These are phyloP conservation scores for Suillus lakei DNA, from an alignment of 768 basidiomycete species.

Conservation along the genomic window DNA sequence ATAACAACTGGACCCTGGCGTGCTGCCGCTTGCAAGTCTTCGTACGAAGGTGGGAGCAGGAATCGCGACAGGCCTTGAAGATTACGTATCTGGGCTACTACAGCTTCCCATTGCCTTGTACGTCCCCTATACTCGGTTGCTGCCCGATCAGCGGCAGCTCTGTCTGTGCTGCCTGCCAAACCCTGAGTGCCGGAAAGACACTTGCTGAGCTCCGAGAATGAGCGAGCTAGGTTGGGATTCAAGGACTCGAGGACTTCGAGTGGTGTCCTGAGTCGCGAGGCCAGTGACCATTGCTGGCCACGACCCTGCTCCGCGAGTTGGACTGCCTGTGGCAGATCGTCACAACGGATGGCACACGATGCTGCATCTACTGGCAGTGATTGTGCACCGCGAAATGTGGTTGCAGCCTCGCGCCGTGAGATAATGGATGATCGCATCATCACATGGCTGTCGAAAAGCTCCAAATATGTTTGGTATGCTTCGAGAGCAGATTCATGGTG, in stretches of 20 bases:
- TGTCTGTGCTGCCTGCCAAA: background rate
- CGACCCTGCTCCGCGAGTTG: slow-evolving; percentile 36
- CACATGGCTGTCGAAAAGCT: slow-evolving; percentile 5
- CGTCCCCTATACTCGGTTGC: slow-evolving; percentile 15
- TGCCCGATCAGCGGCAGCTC: background rate
- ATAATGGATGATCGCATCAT: background rate
- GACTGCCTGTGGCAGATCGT: slow-evolving; percentile 17
- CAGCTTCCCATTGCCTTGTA: slow-evolving; percentile 9
- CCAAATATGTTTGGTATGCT: background rate
- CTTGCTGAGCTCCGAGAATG: slow-evolving; percentile 13
- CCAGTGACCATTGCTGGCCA: slow-evolving; percentile 33
- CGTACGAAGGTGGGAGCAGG: slow-evolving; percentile 18
- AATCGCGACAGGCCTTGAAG: slow-evolving; percentile 19
- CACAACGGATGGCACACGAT: slow-evolving; percentile 17
- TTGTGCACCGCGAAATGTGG: background rate
- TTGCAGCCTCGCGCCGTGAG: background rate
- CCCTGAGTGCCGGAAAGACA: slow-evolving; percentile 4
- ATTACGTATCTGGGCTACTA: slow-evolving; percentile 13
- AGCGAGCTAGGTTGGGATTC: slow-evolving; percentile 8
- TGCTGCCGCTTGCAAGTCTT: slow-evolving; percentile 18
- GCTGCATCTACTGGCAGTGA: slow-evolving; percentile 7
- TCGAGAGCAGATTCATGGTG: slow-evolving; percentile 3
- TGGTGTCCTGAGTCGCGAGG: slow-evolving; percentile 28
- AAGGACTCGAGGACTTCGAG: slow-evolving; percentile 23
- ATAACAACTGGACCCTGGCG: slow-evolving; percentile 22